phyloP scores from a whole-genome alignment of 768 basidiomycete species.

The Fistulinella prunicolor region DNA sequence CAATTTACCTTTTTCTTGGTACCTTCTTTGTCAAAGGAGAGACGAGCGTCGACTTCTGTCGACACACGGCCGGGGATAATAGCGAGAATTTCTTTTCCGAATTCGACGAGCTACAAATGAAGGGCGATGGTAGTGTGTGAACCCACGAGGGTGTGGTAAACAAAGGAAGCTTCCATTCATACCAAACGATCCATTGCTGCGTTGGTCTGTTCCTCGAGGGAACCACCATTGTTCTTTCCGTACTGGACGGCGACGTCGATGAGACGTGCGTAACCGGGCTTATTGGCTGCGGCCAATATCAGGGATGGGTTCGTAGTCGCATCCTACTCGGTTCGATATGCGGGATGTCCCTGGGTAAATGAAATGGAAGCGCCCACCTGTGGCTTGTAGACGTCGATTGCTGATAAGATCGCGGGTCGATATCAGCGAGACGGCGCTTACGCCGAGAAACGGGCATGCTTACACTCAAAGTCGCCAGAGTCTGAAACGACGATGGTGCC shows the following conservation, averaged over 20 bases:
- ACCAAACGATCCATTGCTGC: conserved; percentile 89
- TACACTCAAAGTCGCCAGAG: conserved; percentile 92
- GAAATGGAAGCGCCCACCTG: conserved; percentile 48
- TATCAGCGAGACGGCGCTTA: conserved; percentile 22
- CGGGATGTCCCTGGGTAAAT: conserved; percentile 5
- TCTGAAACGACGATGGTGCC: conserved; percentile 97
- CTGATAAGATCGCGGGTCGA: conserved; percentile 41
- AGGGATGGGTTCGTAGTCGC: conserved; percentile 98
- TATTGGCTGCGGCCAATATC: conserved; percentile 90
- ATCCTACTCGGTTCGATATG: conserved; percentile 51
- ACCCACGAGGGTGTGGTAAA: conserved; percentile 3
- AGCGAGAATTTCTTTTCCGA: conserved; percentile 90
- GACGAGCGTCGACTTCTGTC: conserved; percentile 96
- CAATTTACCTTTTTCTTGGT: conserved; percentile 78
- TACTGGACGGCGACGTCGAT: conserved; percentile 72
- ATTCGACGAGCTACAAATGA: conserved; percentile 80
- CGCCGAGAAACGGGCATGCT: conserved; percentile 15
- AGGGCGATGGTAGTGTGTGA: conserved; percentile 11
- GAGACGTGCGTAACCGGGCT: conserved; percentile 78
- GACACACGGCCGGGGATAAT: conserved; percentile 99
- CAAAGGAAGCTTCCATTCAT: conserved; percentile 31
- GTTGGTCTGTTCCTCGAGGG: conserved; percentile 70
- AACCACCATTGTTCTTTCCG: conserved; percentile 79
- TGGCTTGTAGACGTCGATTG: conserved; percentile 95
- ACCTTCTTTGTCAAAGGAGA: conserved; percentile 92